A percentile compares a stretch with the other conserved stretches of the same genome.
Evolutionary conservation across 2,329 filamentous ascomycete genomes (phyloP).

Genomic region (Fusarium sp.): DNA sequence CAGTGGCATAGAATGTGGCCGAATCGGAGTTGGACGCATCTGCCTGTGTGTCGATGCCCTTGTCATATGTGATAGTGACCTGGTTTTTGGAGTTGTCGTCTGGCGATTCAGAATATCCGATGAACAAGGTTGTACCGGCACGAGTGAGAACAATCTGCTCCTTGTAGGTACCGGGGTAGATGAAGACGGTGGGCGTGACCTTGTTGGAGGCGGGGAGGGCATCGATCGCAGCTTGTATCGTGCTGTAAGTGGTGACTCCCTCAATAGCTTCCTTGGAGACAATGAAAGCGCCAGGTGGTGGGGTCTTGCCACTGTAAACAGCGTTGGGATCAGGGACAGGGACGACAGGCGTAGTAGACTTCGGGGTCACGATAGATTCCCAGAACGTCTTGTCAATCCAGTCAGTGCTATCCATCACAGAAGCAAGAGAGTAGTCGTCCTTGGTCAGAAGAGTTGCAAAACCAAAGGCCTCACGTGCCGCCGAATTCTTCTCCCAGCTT

Average conservation of each 20-base stretch:
- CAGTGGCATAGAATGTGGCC: slow-evolving; percentile 41
- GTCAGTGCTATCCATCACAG: slow-evolving; percentile 41
- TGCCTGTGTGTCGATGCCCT: slow-evolving; percentile 39
- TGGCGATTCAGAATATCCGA: slow-evolving; percentile 44
- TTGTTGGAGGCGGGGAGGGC: slow-evolving; percentile 50
- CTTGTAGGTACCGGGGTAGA: slow-evolving; percentile 40
- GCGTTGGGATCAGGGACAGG: slow-evolving; percentile 37
- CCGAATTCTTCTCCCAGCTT: slow-evolving; percentile 41
- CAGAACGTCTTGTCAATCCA: slow-evolving; percentile 43
- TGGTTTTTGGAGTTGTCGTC: slow-evolving; percentile 38
- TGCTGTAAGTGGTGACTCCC: slow-evolving; percentile 15
- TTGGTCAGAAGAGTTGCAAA: slow-evolving; percentile 37
- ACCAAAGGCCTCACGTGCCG: slow-evolving; percentile 31
- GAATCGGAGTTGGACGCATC: slow-evolving; percentile 42
- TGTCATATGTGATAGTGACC: slow-evolving; percentile 39
- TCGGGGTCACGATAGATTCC: slow-evolving; percentile 38
- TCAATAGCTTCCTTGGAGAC: slow-evolving; percentile 39
- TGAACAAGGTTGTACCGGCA: slow-evolving; percentile 29
- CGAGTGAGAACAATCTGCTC: slow-evolving; percentile 38
- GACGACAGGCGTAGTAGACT: slow-evolving; percentile 9
- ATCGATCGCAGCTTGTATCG: slow-evolving; percentile 51
- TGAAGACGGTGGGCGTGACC: slow-evolving; percentile 45
- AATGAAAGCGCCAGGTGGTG: slow-evolving; percentile 44
- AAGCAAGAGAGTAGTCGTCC: slow-evolving; percentile 28
- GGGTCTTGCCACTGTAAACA: slow-evolving; percentile 53